A percentile compares a stretch with the other conserved stretches of the same genome.
Evolutionary conservation across 768 basidiomycete genomes (phyloP).

Genomic region (Galerina marginata): DNA sequence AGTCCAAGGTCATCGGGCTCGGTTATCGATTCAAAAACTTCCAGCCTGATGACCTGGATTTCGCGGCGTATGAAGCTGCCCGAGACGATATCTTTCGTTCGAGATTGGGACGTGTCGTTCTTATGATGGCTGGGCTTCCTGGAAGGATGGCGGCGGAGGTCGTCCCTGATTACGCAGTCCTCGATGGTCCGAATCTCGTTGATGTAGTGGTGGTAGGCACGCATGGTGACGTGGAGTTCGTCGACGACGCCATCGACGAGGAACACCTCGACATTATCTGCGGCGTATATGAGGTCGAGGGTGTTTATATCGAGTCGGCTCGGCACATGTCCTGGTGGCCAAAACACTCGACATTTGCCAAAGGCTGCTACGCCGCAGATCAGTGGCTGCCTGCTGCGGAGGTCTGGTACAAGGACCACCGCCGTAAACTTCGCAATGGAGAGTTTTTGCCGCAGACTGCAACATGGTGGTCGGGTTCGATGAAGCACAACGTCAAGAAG

Average conservation of each 20-base stretch:
- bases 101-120: too few species aligned
- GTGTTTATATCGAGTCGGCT: background rate
- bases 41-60: background rate
- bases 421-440: too few species aligned
- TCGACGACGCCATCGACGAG: background rate
- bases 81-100: too few species aligned
- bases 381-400: constrained; percentile 3
- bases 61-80: too few species aligned
- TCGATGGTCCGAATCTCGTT: background rate
- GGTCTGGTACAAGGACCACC: background rate
- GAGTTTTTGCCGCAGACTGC: too few species aligned
- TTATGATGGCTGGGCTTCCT: background rate
- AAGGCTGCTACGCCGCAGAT: background rate
- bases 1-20: background rate
- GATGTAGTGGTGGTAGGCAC: background rate
- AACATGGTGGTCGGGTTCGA: too few species aligned
- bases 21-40: background rate
- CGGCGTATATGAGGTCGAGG: constrained; percentile 2
- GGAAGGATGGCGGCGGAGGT: background rate
- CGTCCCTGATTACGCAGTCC: background rate
- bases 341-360: background rate
- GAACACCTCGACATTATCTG: constrained; percentile 7
- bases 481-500: too few species aligned
- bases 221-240: background rate
- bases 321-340: constrained; percentile 5